phyloP scores from a whole-genome alignment of 768 basidiomycete genomes.

The Russula griseocarnosa region DNA sequence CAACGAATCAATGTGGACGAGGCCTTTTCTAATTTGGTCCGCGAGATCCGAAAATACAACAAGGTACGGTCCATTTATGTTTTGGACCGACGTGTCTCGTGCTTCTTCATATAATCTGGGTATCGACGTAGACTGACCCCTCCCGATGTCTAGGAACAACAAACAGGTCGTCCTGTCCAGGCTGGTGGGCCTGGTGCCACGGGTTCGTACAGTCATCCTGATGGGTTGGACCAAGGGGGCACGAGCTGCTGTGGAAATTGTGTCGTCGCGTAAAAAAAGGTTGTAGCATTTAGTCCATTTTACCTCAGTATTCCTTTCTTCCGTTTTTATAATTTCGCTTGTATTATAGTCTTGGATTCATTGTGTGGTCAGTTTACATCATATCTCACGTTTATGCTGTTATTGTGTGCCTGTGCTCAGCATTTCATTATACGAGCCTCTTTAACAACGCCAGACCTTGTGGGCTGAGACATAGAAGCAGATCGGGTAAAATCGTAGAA shows the following conservation, averaged over 20 bases:
- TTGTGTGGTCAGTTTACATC: conserved; percentile 14
- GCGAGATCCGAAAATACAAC: conserved; percentile 91
- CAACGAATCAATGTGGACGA: conserved; percentile 96
- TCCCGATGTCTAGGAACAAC: conserved; percentile 54
- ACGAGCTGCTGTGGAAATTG: conserved; percentile 66
- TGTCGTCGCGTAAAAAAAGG: conserved; percentile 46
- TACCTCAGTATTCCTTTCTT: neutral
- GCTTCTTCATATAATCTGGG: neutral
- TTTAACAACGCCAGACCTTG: neutral
- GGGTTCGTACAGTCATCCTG: conserved; percentile 46
- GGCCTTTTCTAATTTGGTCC: conserved; percentile 88
- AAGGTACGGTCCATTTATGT: conserved; percentile 49
- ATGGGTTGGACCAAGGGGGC: conserved; percentile 51
- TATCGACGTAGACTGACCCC: neutral
- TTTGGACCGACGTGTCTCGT: neutral
- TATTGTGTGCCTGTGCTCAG: conserved; percentile 11
- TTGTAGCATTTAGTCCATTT: conserved; percentile 19
- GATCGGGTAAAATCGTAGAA: neutral
- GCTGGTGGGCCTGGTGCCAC: conserved; percentile 42
- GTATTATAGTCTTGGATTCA: conserved; percentile 25
- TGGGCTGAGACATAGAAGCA: neutral
- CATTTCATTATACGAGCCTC: neutral
- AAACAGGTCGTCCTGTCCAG: conserved; percentile 66
- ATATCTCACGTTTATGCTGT: conserved; percentile 2
- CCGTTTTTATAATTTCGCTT: conserved; percentile 7